Evolutionary conservation across 805 yeast species (phyloP), one percentile per base, ranked within the genome.

Genomic region (Candida saitoana): DNA sequence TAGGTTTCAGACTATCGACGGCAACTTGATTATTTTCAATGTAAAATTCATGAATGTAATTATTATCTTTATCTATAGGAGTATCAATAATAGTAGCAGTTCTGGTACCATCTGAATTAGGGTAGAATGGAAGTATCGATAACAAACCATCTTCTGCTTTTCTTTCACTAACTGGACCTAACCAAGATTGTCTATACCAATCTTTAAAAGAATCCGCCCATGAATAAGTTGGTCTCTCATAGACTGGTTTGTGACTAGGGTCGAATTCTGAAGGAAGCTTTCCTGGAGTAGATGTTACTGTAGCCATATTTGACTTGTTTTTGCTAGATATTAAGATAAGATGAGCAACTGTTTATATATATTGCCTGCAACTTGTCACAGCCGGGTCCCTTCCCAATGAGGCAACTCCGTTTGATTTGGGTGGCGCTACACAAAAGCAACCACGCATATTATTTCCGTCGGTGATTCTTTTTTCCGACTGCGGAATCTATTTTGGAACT

Each of bases 31-130:
- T 71, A 47, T 82, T 78, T 34, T 67, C 66, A 24, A 90, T 75
- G 46, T 67, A 74, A 45, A 89, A 80, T 62, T 91, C 98, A 63
- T 90, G 91, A 44, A 90, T 82, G 51, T 65, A 77, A 20, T 79
- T 66, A 5, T 76, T 76, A 14, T 67, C 53, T 34, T 79, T 81
- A 29, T 29, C 32, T 8, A 85, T 67, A 16, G 74, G 70, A 3
- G 87, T 80, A 48, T 81, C 71, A 22, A 79, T 56, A 12, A 81
- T 58, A 41, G 69, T 51, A 12, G 79, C 74, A 1, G 49, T 45
- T 20, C 84, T 64, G 4, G 62, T 69, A 3, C 71, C 71, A 42
- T 79, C 79, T 0, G 76, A 59, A 8, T 67, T 65, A 0, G 85
- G 85, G 48, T 63, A 80, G 54, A 78, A 82, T 1, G 88, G 82